Evolutionary conservation across 495 filamentous ascomycete species (phyloP).

Genomic region (Letharia lupina): DNA sequence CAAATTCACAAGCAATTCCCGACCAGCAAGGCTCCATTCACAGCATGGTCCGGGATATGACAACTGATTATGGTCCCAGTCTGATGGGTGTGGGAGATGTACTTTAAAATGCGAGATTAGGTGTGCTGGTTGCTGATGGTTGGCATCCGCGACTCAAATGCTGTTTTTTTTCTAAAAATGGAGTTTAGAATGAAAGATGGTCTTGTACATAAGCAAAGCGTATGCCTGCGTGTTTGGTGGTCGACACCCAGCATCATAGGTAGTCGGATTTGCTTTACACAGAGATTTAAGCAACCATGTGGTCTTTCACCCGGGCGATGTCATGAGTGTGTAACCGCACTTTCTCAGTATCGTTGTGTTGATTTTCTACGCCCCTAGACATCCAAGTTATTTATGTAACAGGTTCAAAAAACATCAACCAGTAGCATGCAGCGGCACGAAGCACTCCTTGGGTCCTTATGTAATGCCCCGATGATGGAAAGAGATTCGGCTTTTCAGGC

Average conservation of each 20-base stretch:
- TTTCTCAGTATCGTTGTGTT: too few relatives aligned
- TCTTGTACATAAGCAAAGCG: constrained; percentile 17
- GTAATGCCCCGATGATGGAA: neutral
- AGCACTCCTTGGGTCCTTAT: neutral
- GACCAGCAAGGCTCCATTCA: neutral
- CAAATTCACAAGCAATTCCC: neutral
- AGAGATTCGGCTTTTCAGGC: neutral
- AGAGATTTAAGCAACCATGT: neutral
- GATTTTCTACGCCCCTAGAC: too few relatives aligned
- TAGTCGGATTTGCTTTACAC: neutral
- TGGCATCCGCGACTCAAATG: neutral
- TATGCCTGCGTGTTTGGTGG: neutral
- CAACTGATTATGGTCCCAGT: neutral
- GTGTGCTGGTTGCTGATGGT: neutral
- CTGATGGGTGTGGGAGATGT: neutral
- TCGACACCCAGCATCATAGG: neutral
- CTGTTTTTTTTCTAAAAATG: neutral
- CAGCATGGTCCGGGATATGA: neutral
- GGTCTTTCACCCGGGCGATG: too few relatives aligned
- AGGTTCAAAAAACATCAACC: too few relatives aligned
- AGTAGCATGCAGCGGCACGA: neutral
- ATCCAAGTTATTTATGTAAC: too few relatives aligned
- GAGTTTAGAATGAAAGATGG: neutral
- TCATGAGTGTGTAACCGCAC: too few relatives aligned
- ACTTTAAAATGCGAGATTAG: neutral